A percentile compares a stretch with the other conserved stretches of the same genome.
Conservation (phyloP, 208 protist genomes). For the Leishmania amazonensis region DNA sequence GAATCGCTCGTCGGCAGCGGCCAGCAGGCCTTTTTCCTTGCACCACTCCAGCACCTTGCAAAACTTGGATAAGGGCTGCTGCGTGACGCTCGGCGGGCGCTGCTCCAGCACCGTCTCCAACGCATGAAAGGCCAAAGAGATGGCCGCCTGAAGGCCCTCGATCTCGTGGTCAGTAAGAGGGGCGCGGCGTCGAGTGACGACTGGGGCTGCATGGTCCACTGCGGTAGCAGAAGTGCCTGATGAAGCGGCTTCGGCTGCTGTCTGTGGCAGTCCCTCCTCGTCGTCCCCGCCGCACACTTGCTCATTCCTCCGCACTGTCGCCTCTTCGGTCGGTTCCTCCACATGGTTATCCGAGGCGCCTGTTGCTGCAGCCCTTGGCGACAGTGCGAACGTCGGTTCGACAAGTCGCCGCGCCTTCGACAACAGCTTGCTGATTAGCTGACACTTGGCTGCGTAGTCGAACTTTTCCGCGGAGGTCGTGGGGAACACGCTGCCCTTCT, state of each 20-base stretch:
- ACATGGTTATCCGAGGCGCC: background rate
- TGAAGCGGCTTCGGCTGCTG: background rate
- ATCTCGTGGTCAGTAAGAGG: conserved; percentile 44
- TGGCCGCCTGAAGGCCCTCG: conserved; percentile 29
- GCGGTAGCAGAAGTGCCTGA: background rate
- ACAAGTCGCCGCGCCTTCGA: conserved; percentile 78
- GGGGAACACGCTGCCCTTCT: background rate
- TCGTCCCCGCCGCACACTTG: background rate
- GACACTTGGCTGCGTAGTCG: conserved; percentile 61
- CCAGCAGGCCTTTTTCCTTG: conserved; percentile 38
- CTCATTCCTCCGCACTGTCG: background rate
- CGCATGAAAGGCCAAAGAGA: conserved; percentile 31
- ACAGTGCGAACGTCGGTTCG: conserved; percentile 18
- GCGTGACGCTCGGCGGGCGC: conserved; percentile 24
- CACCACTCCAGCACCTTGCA: conserved; percentile 64
- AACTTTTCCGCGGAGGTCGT: conserved; percentile 9
- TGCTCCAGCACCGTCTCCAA: conserved; percentile 35
- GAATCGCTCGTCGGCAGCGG: conserved; percentile 22
- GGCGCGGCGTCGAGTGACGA: conserved; percentile 1
- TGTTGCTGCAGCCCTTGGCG: background rate
- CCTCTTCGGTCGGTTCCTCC: background rate
- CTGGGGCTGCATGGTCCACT: background rate
- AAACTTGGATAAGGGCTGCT: conserved; percentile 69
- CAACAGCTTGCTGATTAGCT: conserved; percentile 76
- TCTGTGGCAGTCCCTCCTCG: background rate